Conservation (phyloP, 2,329 filamentous ascomycete genomes). For the Aspergillus unguis region DNA sequence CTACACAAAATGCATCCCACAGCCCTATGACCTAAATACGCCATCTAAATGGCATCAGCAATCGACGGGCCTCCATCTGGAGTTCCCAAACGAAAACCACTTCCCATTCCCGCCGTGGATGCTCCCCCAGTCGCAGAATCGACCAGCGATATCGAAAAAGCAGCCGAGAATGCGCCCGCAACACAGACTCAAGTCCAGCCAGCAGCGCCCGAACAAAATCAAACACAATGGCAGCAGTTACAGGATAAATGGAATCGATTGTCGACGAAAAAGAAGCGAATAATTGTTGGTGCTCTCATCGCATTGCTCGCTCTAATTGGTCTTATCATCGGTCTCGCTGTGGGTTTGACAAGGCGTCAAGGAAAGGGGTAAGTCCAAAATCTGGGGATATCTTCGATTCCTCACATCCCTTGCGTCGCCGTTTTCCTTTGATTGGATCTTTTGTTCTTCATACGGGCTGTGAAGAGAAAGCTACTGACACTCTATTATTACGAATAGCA, state of each 20-base stretch:
- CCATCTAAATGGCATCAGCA: neutral
- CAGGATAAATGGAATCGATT: slow-evolving; percentile 10
- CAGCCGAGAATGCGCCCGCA: slow-evolving; percentile 6
- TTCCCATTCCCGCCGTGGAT: neutral
- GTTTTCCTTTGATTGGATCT: neutral
- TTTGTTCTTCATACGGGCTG: neutral
- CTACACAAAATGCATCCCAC: neutral
- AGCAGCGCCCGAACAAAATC: neutral
- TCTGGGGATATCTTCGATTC: neutral
- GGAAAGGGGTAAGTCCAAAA: slow-evolving; percentile 13
- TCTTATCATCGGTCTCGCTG: slow-evolving; percentile 25
- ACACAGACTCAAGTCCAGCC: neutral
- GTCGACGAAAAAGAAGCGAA: slow-evolving; percentile 16
- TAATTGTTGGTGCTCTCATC: slow-evolving; percentile 14
- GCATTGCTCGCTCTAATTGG: slow-evolving; percentile 16
- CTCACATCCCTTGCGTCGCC: neutral
- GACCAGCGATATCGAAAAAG: slow-evolving; percentile 11
- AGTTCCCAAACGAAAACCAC: slow-evolving; percentile 11
- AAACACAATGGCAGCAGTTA: neutral
- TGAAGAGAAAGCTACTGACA: neutral
- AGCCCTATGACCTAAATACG: neutral
- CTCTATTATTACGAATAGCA: slow-evolving; percentile 2
- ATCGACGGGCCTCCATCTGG: neutral
- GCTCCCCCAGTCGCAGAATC: neutral
- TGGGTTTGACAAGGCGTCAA: slow-evolving; percentile 21